Evolutionary conservation across 371 early-diverging fungal genomes (phyloP).

Genomic region (Lichtheimia ramosa): DNA sequence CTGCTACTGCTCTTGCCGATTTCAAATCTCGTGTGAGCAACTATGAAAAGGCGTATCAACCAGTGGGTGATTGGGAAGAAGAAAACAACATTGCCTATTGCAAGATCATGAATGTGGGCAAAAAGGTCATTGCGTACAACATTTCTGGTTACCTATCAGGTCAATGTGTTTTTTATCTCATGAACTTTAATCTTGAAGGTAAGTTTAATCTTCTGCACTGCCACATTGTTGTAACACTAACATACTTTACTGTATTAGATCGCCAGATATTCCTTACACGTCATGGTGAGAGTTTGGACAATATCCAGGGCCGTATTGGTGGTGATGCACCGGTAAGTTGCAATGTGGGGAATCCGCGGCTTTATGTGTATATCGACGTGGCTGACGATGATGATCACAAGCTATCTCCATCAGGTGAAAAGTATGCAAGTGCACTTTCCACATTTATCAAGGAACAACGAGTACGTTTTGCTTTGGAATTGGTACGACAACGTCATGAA

Average conservation of each 20-base stretch:
- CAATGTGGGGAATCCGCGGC: too few relatives aligned
- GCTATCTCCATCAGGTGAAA: constrained; percentile 61
- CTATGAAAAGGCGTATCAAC: constrained; percentile 82
- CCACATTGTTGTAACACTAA: too few relatives aligned
- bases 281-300: constrained; percentile 77
- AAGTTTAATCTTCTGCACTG: background rate
- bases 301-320: constrained; percentile 55
- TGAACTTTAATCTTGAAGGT: constrained; percentile 72
- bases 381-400: constrained; percentile 7
- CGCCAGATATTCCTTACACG: constrained; percentile 81
- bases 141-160: constrained; percentile 80
- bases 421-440: constrained; percentile 66
- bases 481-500: constrained; percentile 29
- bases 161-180: constrained; percentile 86
- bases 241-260: constrained; percentile 37
- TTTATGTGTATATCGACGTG: too few relatives aligned
- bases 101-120: constrained; percentile 83
- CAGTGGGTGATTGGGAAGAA: constrained; percentile 78
- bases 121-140: constrained; percentile 80
- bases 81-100: constrained; percentile 72
- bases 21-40: constrained; percentile 75
- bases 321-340: constrained; percentile 77
- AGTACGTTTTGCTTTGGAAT: constrained; percentile 35
- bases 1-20: constrained; percentile 69
- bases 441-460: constrained; percentile 58